Evolutionary conservation across 371 early-diverging fungal species (phyloP).

Genomic region (Syncephalis fuscata): DNA sequence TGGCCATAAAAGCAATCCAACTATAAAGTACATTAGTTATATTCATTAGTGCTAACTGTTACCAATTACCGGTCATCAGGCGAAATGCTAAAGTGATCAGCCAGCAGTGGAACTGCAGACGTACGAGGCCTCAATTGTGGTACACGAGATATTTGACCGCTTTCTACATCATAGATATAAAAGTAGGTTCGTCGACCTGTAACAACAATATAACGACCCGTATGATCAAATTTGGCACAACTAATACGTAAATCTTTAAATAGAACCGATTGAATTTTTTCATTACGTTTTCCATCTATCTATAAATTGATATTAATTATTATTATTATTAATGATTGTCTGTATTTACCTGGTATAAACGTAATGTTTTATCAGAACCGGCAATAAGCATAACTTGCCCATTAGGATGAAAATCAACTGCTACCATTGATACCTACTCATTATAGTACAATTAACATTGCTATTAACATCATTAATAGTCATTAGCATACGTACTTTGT

Average conservation of each 20-base stretch:
- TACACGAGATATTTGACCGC: constrained; percentile 27
- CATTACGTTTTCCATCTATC: constrained; percentile 80
- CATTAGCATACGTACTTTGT: not conserved
- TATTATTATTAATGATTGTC: too few species aligned
- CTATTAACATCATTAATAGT: not conserved
- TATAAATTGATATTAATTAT: constrained; percentile 7
- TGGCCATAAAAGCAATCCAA: constrained; percentile 54
- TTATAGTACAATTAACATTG: too few species aligned
- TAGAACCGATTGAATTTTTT: constrained; percentile 65
- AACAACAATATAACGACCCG: constrained; percentile 50
- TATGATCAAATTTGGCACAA: constrained; percentile 51
- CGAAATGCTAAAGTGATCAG: too few species aligned
- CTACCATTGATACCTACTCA: constrained; percentile 36
- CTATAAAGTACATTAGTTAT: not conserved
- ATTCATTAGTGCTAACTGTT: not conserved
- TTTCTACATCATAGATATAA: constrained; percentile 71
- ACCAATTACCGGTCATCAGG: too few species aligned
- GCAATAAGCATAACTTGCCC: constrained; percentile 74
- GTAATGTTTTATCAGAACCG: constrained; percentile 67
- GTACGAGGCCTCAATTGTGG: too few species aligned
- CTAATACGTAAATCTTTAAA: constrained; percentile 73
- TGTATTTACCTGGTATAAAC: constrained; percentile 45
- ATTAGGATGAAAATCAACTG: constrained; percentile 79
- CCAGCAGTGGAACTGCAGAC: too few species aligned
- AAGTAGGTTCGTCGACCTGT: constrained; percentile 63